Evolutionary conservation across 139 green algal species (phyloP).

Genomic region (Chlamydomonas sphaeroides): DNA sequence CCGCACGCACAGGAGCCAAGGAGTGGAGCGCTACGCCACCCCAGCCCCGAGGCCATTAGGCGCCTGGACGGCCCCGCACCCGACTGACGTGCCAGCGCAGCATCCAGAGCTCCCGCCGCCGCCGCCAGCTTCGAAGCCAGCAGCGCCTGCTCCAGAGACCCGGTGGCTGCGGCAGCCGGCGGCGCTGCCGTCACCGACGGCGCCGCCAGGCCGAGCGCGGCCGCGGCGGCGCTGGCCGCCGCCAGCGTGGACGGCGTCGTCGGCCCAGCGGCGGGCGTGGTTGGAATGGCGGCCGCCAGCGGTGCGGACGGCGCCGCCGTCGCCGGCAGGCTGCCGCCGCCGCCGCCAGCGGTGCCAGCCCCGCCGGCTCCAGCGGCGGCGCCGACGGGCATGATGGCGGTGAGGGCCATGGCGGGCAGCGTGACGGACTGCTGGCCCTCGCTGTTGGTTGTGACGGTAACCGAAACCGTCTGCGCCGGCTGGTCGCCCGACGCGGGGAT

Average conservation of each 20-base stretch:
- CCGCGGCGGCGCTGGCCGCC: constrained; percentile 3
- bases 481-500: not conserved
- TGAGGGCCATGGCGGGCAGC: constrained; percentile 1
- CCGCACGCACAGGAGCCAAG: too few species aligned
- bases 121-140: constrained; percentile 28
- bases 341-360: not conserved
- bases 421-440: constrained; percentile 34
- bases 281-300: too few species aligned
- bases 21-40: too few species aligned
- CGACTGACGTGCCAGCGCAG: not conserved
- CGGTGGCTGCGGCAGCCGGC: not conserved
- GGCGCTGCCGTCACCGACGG: not conserved
- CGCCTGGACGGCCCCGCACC: constrained; percentile 13
- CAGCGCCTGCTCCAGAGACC: constrained; percentile 2
- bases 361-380: not conserved
- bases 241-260: too few species aligned
- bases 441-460: constrained; percentile 16
- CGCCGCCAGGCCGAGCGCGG: constrained; percentile 1
- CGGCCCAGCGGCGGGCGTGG: too few species aligned
- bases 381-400: not conserved
- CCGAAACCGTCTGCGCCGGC: constrained; percentile 16
- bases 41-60: too few species aligned
- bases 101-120: not conserved
- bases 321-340: not conserved
- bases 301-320: not conserved